Conservation (phyloP, 495 filamentous ascomycete species). For the Aspergillus leporis region DNA sequence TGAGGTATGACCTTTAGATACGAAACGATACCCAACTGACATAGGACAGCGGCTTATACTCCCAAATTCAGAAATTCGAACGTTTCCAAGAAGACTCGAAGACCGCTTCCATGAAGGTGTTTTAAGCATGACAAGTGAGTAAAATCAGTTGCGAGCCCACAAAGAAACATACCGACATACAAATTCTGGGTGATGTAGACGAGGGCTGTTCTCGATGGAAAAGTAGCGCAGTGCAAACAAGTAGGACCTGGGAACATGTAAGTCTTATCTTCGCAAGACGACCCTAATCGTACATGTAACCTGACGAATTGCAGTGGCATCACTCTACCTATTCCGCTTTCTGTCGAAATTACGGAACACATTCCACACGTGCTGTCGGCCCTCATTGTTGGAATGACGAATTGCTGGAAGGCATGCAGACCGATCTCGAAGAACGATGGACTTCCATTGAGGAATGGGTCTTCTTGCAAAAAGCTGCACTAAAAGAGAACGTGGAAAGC, state of each 20-base stretch:
- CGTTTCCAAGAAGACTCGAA: slow-evolving; percentile 1
- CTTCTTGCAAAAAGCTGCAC: background rate
- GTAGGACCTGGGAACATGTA: slow-evolving; percentile 25
- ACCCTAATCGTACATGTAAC: background rate
- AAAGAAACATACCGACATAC: background rate
- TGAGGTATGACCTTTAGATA: slow-evolving; percentile 4
- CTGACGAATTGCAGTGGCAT: slow-evolving; percentile 24
- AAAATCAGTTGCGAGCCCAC: background rate
- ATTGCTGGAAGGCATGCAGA: slow-evolving; percentile 14
- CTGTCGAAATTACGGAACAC: slow-evolving; percentile 27
- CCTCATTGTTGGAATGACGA: slow-evolving; percentile 31
- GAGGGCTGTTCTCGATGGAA: slow-evolving; percentile 10
- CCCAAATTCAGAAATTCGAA: slow-evolving; percentile 1
- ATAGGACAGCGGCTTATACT: slow-evolving; percentile 6
- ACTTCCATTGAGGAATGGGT: background rate
- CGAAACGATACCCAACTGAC: background rate
- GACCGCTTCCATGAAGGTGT: slow-evolving; percentile 8
- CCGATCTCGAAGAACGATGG: slow-evolving; percentile 1
- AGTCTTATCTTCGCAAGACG: slow-evolving; percentile 6
- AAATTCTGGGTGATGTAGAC: slow-evolving; percentile 6
- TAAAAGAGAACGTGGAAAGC: background rate
- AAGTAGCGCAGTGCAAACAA: slow-evolving; percentile 10
- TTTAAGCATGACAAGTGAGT: slow-evolving; percentile 13
- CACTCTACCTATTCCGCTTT: slow-evolving; percentile 26
- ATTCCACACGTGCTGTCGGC: slow-evolving; percentile 6